Percentiles rank a stretch among this genome's conserved stretches.
These are phyloP conservation scores for Pythium grandisporangium DNA, from an alignment of 352 stramenopile genomes.

Conservation along the genomic window DNA sequence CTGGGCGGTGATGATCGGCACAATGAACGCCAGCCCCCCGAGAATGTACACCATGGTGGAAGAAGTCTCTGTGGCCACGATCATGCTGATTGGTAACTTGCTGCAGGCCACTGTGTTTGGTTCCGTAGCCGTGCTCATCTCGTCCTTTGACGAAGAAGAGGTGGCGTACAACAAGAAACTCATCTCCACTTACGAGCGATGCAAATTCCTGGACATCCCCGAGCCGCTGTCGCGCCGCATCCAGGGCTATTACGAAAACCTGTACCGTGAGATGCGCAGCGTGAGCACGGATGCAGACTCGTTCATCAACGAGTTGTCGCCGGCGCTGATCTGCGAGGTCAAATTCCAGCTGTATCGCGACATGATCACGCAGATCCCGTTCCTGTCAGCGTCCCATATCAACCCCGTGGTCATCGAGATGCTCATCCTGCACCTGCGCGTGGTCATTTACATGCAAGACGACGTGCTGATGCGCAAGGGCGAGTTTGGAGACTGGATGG, in stretches of 20 bases:
- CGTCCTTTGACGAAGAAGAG: slow-evolving; percentile 60
- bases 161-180: slow-evolving; percentile 64
- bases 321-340: slow-evolving; percentile 58
- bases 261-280: slow-evolving; percentile 61
- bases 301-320: slow-evolving; percentile 71
- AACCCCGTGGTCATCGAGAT: slow-evolving; percentile 66
- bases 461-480: slow-evolving; percentile 72
- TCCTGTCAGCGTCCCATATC: slow-evolving; percentile 56
- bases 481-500: slow-evolving; percentile 80
- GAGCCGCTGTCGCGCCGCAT: slow-evolving; percentile 40
- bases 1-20: slow-evolving; percentile 51
- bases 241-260: slow-evolving; percentile 55
- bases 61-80: slow-evolving; percentile 45
- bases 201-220: slow-evolving; percentile 53
- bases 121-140: slow-evolving; percentile 50
- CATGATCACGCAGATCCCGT: slow-evolving; percentile 74
- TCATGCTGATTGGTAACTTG: slow-evolving; percentile 66
- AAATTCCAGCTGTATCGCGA: slow-evolving; percentile 75
- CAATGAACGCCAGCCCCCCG: slow-evolving; percentile 51
- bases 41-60: slow-evolving; percentile 37
- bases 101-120: slow-evolving; percentile 64
- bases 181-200: slow-evolving; percentile 51
- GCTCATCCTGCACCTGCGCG: slow-evolving; percentile 61
- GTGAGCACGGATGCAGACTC: slow-evolving; percentile 50
- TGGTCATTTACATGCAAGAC: slow-evolving; percentile 76